Percentiles rank a stretch among this genome's conserved stretches.
These are phyloP conservation scores for Sisymbrium irio DNA, from an alignment of 345 rosid genomes.

Conservation along the genomic window DNA sequence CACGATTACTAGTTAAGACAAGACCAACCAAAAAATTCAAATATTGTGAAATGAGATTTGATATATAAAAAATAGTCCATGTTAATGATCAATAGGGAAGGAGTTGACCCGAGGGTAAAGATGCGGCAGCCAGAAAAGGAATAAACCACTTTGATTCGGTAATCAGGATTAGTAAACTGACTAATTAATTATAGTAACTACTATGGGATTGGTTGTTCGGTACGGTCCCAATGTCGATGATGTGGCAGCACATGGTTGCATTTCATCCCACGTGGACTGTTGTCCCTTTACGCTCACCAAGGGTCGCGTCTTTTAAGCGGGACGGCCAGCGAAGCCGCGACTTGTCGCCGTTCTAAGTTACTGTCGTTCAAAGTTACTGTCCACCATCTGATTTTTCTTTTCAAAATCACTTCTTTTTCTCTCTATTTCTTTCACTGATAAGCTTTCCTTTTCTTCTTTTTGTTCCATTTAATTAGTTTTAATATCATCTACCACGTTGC, in stretches of 20 bases:
- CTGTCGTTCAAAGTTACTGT: not conserved
- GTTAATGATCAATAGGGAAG: not conserved
- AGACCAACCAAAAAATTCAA: not conserved
- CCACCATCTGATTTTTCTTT: not conserved
- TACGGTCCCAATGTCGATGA: not conserved
- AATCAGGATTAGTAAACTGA: not conserved
- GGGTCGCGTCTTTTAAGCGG: constrained; percentile 17
- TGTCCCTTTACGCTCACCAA: constrained; percentile 19
- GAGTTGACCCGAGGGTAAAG: constrained; percentile 18
- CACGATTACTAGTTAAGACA: not conserved
- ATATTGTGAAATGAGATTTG: not conserved
- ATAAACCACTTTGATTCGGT: constrained; percentile 31
- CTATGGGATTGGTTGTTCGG: not conserved
- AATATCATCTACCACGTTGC: not conserved
- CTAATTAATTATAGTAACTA: not conserved
- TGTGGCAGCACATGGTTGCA: constrained; percentile 18
- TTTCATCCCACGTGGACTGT: constrained; percentile 14
- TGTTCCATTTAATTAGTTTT: not conserved
- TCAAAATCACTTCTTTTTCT: not conserved
- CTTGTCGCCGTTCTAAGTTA: constrained; percentile 22
- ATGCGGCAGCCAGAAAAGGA: constrained; percentile 25
- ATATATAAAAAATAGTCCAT: not conserved
- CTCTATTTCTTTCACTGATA: too few relatives aligned
- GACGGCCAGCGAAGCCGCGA: constrained; percentile 28
- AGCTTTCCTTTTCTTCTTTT: not conserved